These are phyloP conservation scores for Zygosaccharomyces sapae DNA, from an alignment of 1,139 yeast species.

Conservation along the genomic window DNA sequence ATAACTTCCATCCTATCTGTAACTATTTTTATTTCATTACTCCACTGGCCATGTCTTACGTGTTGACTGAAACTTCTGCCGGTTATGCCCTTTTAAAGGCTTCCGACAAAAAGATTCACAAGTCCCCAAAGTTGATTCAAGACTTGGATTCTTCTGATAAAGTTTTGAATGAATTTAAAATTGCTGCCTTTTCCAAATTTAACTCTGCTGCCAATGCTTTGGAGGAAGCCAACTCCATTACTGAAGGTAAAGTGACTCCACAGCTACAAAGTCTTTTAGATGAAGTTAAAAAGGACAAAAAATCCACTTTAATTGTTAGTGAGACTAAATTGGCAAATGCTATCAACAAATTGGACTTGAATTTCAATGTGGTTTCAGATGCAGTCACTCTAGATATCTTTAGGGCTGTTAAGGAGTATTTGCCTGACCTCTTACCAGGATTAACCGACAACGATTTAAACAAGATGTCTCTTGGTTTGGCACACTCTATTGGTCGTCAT, in stretches of 20 bases:
- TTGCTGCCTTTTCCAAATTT: conserved; percentile 93
- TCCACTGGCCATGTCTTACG: conserved; percentile 66
- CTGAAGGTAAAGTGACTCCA: conserved; percentile 90
- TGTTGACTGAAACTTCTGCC: conserved; percentile 96
- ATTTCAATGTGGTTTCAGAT: conserved; percentile 86
- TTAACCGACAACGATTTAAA: conserved; percentile 76
- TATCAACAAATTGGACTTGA: conserved; percentile 87
- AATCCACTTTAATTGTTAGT: conserved; percentile 83
- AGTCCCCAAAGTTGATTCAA: conserved; percentile 66
- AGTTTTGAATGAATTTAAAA: conserved; percentile 74
- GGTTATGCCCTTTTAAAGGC: conserved; percentile 97
- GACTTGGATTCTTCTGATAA: conserved; percentile 82
- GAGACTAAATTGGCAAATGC: conserved; percentile 96
- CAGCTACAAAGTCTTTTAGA: conserved; percentile 73
- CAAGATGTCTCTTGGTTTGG: conserved; percentile 95
- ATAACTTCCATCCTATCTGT: background rate
- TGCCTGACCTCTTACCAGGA: conserved; percentile 93
- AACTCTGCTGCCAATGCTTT: conserved; percentile 92
- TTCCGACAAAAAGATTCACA: conserved; percentile 93
- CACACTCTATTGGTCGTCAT: conserved; percentile 96
- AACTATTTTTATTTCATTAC: background rate
- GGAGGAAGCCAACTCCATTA: conserved; percentile 87
- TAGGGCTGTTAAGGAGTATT: conserved; percentile 90
- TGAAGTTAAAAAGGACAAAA: conserved; percentile 82
- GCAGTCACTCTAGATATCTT: conserved; percentile 91